Evolutionary conservation across 2,329 filamentous ascomycete species (phyloP).

Genomic region (Penicillium rolfsii): DNA sequence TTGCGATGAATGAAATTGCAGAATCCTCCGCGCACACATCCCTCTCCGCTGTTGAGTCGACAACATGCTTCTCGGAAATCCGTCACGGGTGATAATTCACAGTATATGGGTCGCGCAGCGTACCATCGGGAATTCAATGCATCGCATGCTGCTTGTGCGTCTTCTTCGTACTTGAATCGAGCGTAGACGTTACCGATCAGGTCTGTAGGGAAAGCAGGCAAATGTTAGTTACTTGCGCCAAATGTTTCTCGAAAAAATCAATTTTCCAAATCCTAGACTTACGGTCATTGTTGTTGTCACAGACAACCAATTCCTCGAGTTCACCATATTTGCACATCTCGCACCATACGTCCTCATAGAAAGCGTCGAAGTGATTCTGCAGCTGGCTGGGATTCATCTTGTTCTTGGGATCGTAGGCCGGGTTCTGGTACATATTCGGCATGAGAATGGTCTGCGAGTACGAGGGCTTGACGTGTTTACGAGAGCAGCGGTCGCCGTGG

Average conservation of each 20-base stretch:
- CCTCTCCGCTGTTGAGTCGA: conserved; percentile 89
- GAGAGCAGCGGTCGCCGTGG: conserved; percentile 95
- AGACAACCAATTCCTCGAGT: conserved; percentile 95
- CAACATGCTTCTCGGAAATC: conserved; percentile 98
- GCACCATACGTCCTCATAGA: conserved; percentile 99
- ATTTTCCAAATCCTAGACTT: conserved; percentile 48
- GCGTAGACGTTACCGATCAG: conserved; percentile 99
- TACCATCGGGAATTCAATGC: conserved; percentile 95
- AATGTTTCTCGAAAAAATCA: not conserved
- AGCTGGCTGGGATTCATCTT: conserved; percentile 96
- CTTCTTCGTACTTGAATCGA: conserved; percentile 99
- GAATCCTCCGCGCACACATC: conserved; percentile 93
- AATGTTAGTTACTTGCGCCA: conserved; percentile 19
- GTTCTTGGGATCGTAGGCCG: conserved; percentile 92
- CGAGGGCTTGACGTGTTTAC: conserved; percentile 98
- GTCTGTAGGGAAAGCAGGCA: conserved; percentile 57
- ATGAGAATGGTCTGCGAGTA: conserved; percentile 98
- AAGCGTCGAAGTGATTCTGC: conserved; percentile 99
- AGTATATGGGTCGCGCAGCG: conserved; percentile 94
- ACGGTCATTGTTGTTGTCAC: conserved; percentile 99
- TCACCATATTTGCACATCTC: conserved; percentile 99
- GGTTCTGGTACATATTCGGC: conserved; percentile 98
- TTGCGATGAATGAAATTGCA: conserved; percentile 99
- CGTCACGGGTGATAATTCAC: conserved; percentile 93
- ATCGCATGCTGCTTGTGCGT: conserved; percentile 90